phyloP scores from a whole-genome alignment of 768 basidiomycete species.

The Exidia glandulosa region DNA sequence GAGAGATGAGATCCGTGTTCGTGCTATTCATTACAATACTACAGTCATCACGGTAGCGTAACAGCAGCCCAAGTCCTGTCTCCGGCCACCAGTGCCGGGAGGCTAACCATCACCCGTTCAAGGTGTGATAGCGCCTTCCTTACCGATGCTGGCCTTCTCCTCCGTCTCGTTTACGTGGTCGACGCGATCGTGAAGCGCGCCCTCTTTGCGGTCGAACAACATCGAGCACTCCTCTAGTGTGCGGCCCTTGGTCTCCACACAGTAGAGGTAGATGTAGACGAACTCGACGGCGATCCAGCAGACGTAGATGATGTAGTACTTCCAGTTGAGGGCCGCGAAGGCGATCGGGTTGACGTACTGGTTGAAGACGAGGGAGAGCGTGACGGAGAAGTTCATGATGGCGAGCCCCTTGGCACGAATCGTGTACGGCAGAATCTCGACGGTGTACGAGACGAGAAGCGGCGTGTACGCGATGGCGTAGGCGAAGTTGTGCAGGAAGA shows the following conservation, averaged over 20 bases:
- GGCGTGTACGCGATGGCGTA: constrained; percentile 83
- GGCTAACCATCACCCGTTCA: background rate
- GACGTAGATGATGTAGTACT: constrained; percentile 56
- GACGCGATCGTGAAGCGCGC: background rate
- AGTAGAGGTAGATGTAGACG: constrained; percentile 50
- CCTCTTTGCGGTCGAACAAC: constrained; percentile 1
- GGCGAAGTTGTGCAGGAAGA: constrained; percentile 70
- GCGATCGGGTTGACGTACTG: constrained; percentile 83
- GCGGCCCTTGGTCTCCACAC: constrained; percentile 23
- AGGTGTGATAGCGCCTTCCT: background rate
- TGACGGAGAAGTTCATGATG: constrained; percentile 70
- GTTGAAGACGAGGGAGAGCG: constrained; percentile 75
- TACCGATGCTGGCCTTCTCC: background rate
- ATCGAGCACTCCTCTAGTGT: constrained; percentile 3
- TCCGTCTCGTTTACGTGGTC: background rate
- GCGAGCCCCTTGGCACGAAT: constrained; percentile 83
- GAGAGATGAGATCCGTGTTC: too few relatives aligned
- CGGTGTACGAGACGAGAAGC: constrained; percentile 75
- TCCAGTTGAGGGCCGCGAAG: constrained; percentile 53
- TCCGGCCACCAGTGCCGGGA: background rate
- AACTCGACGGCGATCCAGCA: constrained; percentile 62
- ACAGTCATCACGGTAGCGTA: background rate
- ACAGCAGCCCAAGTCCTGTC: background rate
- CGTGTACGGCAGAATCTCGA: constrained; percentile 77
- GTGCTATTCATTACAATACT: too few relatives aligned